Evolutionary conservation across 2,329 filamentous ascomycete genomes (phyloP), one percentile per base, ranked within the genome.

Genomic region (Shiraia bambusicola): DNA sequence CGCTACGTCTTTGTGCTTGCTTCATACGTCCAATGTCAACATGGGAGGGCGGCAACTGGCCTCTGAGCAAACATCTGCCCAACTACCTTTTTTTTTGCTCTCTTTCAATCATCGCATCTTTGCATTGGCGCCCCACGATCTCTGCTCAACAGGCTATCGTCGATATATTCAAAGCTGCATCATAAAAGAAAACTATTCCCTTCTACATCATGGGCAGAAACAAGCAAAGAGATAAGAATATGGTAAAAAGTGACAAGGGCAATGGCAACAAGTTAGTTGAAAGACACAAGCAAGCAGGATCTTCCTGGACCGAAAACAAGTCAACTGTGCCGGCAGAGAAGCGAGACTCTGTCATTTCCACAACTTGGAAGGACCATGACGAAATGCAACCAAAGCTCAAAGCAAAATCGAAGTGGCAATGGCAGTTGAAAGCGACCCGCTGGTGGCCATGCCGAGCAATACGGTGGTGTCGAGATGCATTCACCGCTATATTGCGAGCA

Each of bases 371-470:
- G n/a, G 25, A n/a, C n/a, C n/a, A n/a, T n/a, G 26, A 1, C 13
- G 25, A 0, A 35, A 28, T n/a, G 7, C 25, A 1, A 8, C 19
- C 19, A 6, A n/a, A 30, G 3, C 7, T 10, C 32, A 4, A 33
- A 40, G 6, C 7, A 13, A 7, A 27, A 17, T 16, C n/a, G 11
- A 22, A 22, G 14, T 19, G n/a, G 24, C 14, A 19, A 17, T 37
- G 30, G 34, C 11, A 10, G 12, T 12, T 39, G 3, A 44, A 14
- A 24, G 34, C 38, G 3, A 37, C 35, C 28, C 15, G 32, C n/a
- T 60, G 54, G 55, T 59, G 54, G 57, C 61, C 59, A 7, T 61
- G 54, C 37, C 58, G 54, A 19, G 35, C 37, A 1, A 34, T 39
- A 19, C 38, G 36, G 15, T 55, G 50, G 49, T 28, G 43, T n/a